Conservation (phyloP, 805 yeast species). For the Candida germanica region DNA sequence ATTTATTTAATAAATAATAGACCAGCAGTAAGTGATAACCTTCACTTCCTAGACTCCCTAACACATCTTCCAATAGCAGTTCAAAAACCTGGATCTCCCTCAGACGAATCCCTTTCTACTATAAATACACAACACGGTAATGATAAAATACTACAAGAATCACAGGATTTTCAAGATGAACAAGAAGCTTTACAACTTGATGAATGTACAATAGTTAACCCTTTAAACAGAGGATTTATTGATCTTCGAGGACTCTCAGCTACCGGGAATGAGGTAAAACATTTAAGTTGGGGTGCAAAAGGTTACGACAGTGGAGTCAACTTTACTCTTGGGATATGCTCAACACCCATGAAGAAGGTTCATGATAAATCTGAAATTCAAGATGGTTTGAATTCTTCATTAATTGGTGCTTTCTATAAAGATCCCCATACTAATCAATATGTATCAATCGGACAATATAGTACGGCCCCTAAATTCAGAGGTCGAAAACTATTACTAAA, state of each 20-base stretch:
- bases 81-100: slow-evolving; percentile 1
- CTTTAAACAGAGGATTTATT: slow-evolving; percentile 47
- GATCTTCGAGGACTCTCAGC: slow-evolving; percentile 49
- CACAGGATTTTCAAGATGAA: background rate
- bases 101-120: no score
- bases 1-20: slow-evolving; percentile 8
- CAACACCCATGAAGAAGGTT: slow-evolving; percentile 45
- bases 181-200: slow-evolving; percentile 17
- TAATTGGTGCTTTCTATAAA: slow-evolving; percentile 42
- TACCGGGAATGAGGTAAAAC: slow-evolving; percentile 44
- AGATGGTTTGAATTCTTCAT: slow-evolving; percentile 39
- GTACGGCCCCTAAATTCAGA: slow-evolving; percentile 60
- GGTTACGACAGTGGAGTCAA: slow-evolving; percentile 71
- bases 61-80: slow-evolving; percentile 7
- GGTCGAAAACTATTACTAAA: slow-evolving; percentile 70
- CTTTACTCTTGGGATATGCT: slow-evolving; percentile 53
- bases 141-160: no score
- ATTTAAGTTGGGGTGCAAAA: slow-evolving; percentile 59
- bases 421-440: slow-evolving; percentile 33
- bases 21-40: background rate
- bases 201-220: slow-evolving; percentile 39
- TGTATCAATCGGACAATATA: slow-evolving; percentile 53
- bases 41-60: slow-evolving; percentile 13
- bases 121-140: no score
- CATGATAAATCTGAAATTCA: slow-evolving; percentile 39